These are phyloP conservation scores for Leptographium flavum DNA, from an alignment of 2,329 filamentous ascomycete genomes.

Conservation along the genomic window DNA sequence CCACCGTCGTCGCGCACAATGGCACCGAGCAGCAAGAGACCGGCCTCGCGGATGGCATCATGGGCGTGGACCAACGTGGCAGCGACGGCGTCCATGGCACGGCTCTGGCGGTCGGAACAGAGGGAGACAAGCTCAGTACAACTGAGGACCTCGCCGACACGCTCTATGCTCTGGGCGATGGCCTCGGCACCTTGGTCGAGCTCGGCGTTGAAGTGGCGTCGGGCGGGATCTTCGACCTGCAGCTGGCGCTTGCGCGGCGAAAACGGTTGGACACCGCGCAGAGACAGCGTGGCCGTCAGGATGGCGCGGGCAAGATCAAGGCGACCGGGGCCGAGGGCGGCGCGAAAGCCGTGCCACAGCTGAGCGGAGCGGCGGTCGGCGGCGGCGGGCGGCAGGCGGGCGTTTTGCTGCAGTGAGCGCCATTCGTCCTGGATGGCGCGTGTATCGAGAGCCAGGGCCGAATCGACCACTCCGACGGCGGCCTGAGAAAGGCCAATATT, in stretches of 20 bases:
- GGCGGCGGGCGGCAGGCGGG: conserved; percentile 49
- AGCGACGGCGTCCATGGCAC: conserved; percentile 58
- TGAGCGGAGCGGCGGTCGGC: conserved; percentile 57
- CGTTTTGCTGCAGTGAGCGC: conserved; percentile 43
- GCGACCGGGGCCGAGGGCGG: conserved; percentile 51
- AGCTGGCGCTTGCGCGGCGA: conserved; percentile 34
- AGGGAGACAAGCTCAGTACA: conserved; percentile 57
- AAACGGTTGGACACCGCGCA: conserved; percentile 67
- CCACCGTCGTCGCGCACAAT: conserved; percentile 42
- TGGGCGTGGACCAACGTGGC: conserved; percentile 72
- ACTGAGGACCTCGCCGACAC: conserved; percentile 58
- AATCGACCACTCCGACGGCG: conserved; percentile 50
- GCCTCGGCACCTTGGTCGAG: conserved; percentile 41
- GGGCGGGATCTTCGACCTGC: conserved; percentile 26
- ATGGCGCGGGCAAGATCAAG: conserved; percentile 62
- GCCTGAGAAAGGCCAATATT: conserved; percentile 38
- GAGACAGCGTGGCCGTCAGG: conserved; percentile 51
- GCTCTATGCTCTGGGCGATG: conserved; percentile 62
- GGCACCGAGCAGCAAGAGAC: conserved; percentile 69
- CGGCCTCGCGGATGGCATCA: conserved; percentile 62
- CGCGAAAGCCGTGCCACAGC: conserved; percentile 66
- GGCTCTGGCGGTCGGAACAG: conserved; percentile 46
- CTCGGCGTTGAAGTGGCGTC: conserved; percentile 63
- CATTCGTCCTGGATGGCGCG: conserved; percentile 56
- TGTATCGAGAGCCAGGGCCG: conserved; percentile 56